These are phyloP conservation scores for Solanum tarapatanum DNA, from an alignment of 257 asterid species.

Conservation along the genomic window DNA sequence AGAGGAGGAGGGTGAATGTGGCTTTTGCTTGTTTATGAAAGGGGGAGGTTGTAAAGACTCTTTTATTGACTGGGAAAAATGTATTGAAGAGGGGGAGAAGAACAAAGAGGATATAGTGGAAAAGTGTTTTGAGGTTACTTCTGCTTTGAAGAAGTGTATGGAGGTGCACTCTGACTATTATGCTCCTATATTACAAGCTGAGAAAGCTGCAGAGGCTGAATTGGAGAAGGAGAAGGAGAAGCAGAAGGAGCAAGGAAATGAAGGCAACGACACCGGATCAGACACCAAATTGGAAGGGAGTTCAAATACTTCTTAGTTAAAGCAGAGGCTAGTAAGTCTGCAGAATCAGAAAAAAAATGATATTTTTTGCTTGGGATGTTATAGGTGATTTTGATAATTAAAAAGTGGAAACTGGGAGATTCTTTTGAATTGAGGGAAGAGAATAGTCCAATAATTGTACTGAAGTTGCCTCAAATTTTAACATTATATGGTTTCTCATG, in stretches of 20 bases:
- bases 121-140: constrained; percentile 45
- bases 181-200: constrained; percentile 58
- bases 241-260: constrained; percentile 12
- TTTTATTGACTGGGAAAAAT: constrained; percentile 60
- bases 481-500: background rate
- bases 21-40: constrained; percentile 80
- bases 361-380: background rate
- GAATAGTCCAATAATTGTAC: constrained; percentile 21
- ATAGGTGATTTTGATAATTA: background rate
- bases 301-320: constrained; percentile 12
- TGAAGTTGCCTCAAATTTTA: background rate
- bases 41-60: constrained; percentile 68
- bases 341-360: background rate
- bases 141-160: constrained; percentile 63
- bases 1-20: constrained; percentile 69
- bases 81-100: constrained; percentile 60
- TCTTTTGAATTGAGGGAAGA: constrained; percentile 14
- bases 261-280: background rate
- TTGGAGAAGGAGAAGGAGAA: constrained; percentile 33
- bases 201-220: constrained; percentile 50
- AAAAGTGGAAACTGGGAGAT: constrained; percentile 3
- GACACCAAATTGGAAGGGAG: constrained; percentile 1
- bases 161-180: constrained; percentile 64
- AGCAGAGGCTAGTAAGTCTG: constrained; percentile 5
- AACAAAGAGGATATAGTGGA: constrained; percentile 51